Percentiles rank a stretch among this genome's conserved stretches.
These are phyloP conservation scores for Aspergillus novoparasiticus DNA, from an alignment of 2,329 filamentous ascomycete genomes.

Conservation along the genomic window DNA sequence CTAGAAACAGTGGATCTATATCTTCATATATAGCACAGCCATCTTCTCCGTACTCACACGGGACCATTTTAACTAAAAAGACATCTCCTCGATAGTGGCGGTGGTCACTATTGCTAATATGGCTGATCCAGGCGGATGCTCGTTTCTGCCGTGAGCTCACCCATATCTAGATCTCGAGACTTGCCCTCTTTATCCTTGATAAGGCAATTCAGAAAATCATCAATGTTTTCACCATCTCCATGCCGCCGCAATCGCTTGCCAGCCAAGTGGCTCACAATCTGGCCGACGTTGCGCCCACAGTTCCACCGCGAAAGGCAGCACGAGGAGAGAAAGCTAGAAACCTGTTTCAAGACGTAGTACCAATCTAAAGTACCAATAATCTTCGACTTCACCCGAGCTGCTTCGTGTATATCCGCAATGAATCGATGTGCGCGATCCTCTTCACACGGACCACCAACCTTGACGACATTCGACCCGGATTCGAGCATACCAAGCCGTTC, in stretches of 20 bases:
- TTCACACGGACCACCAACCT: neutral
- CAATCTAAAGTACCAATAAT: neutral
- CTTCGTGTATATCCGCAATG: neutral
- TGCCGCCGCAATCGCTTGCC: neutral
- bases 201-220: neutral
- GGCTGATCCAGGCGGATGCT: neutral
- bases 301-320: neutral
- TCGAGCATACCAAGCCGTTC: neutral
- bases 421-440: neutral
- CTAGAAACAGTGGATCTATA: too few species aligned
- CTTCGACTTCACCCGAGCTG: neutral
- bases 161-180: neutral
- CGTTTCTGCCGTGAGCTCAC: neutral
- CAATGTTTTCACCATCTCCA: neutral
- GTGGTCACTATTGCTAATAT: too few species aligned
- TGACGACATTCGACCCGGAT: neutral
- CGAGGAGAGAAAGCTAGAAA: neutral
- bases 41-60: too few species aligned
- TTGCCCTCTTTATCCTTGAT: neutral
- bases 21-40: too few species aligned
- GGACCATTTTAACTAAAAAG: too few species aligned
- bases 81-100: too few species aligned
- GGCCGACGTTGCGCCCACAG: neutral
- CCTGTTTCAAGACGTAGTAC: neutral
- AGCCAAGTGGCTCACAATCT: neutral